Base-by-base conservation (phyloP, 176 grass and related monocot genomes). In the Leersia perrieri region DNA sequence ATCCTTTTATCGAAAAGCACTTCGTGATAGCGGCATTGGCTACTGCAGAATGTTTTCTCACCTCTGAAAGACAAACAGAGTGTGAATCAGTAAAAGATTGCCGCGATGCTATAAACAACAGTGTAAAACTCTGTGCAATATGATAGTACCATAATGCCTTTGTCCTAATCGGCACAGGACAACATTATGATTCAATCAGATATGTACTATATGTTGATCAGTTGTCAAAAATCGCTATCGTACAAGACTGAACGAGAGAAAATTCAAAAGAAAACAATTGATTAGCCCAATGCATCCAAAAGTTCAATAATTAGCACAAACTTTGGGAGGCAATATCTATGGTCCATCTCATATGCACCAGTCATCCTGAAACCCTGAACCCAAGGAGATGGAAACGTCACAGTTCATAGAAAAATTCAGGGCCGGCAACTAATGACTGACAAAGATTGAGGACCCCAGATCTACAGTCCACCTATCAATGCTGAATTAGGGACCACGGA, bases 361-460 rank as follows among this genome's bases (percentile, higher is more conserved):
- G 64, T 39, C 40, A 88, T 57, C 67, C 66, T 33, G 42, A 83
- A 83, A 88, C 42, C 67, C 66, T 33, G 42, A 83, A 83, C 33
- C 66, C 73, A 66, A 34, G 86, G 73, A 29, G 85, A 83, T 2
- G 2, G 75, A 71, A 55, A 38, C 31, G 73, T 87, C 73, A 64
- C 86, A 61, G 41, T 83, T 67, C 57, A 65, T 4, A 35, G 9
- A 87, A 68, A 82, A 77, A 72, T 28, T 77, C 13, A 16, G 42
- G 44, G 66, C 73, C 27, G 44, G 58, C 66, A 83, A 87, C 86
- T 41, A 71, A 87, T 72, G 66, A 77, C 28, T 77, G 73, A 77
- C 79, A 87, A 72, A 83, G 80, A 87, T 87, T 33, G 79, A 73
- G 66, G 79, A 70, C 72, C 72, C 79, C 32, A 7, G 72, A 87